These are phyloP conservation scores for Microbotryomycetes sp. DNA, from an alignment of 1,284 basidiomycete species.

Conservation along the genomic window DNA sequence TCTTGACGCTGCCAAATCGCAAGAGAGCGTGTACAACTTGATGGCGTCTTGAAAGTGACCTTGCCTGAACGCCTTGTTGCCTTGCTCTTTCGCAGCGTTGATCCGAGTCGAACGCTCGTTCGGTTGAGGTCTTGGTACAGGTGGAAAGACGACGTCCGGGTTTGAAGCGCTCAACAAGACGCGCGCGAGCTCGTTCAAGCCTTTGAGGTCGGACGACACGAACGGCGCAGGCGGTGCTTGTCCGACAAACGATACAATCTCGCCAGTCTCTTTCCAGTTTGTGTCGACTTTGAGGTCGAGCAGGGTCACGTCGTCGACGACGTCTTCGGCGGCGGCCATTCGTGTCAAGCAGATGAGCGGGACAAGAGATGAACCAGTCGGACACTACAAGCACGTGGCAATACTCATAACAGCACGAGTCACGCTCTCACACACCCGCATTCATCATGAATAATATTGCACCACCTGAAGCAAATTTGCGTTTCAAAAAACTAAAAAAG, in stretches of 20 bases:
- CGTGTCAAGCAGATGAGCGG: neutral
- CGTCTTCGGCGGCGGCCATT: neutral
- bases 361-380: too few relatives aligned
- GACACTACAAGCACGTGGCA: too few relatives aligned
- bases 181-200: conserved; percentile 23
- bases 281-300: conserved; percentile 18
- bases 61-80: conserved; percentile 76
- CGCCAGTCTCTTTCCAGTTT: neutral
- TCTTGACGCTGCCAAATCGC: conserved; percentile 70
- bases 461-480: too few relatives aligned
- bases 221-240: conserved; percentile 5
- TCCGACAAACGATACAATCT: conserved; percentile 4
- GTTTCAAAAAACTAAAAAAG: too few relatives aligned
- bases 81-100: conserved; percentile 74
- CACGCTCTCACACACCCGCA: too few relatives aligned
- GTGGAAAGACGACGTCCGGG: conserved; percentile 28
- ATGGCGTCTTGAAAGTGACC: conserved; percentile 69
- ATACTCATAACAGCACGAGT: too few relatives aligned
- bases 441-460: too few relatives aligned
- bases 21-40: conserved; percentile 73
- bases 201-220: conserved; percentile 10
- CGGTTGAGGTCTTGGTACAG: conserved; percentile 69
- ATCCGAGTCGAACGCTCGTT: conserved; percentile 66
- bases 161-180: conserved; percentile 25
- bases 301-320: conserved; percentile 12